Percentiles rank a stretch among this genome's conserved stretches.
Evolutionary conservation across 495 filamentous ascomycete genomes (phyloP).

Genomic region (Parmelia sp.): DNA sequence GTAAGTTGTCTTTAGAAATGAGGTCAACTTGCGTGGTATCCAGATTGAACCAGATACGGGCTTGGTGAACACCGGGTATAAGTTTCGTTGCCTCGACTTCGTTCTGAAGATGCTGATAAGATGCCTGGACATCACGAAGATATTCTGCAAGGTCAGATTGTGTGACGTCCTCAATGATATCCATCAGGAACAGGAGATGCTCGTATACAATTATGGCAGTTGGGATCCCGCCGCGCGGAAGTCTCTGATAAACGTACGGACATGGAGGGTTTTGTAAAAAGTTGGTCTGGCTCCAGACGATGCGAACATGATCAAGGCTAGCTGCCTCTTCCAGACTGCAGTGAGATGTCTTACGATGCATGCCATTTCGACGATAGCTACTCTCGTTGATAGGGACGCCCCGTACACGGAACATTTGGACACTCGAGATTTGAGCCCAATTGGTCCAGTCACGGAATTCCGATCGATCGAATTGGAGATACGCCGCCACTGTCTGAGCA

Average conservation of each 20-base stretch:
- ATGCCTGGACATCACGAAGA: constrained; percentile 26
- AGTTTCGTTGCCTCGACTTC: neutral
- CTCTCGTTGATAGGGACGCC: constrained; percentile 10
- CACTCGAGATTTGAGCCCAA: constrained; percentile 20
- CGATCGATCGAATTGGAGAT: constrained; percentile 11
- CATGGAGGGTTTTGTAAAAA: constrained; percentile 22
- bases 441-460: constrained; percentile 13
- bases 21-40: constrained; percentile 16
- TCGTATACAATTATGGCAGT: constrained; percentile 22
- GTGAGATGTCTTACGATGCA: constrained; percentile 13
- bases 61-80: constrained; percentile 13
- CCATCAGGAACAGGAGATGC: constrained; percentile 25
- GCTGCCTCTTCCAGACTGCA: constrained; percentile 20
- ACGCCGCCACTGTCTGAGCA: neutral
- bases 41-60: constrained; percentile 28
- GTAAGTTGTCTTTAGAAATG: constrained; percentile 19
- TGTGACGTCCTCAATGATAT: constrained; percentile 9
- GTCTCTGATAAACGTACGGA: constrained; percentile 15
- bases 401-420: constrained; percentile 22
- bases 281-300: constrained; percentile 28
- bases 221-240: constrained; percentile 20
- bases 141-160: constrained; percentile 24
- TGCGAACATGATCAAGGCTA: constrained; percentile 10
- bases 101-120: constrained; percentile 28
- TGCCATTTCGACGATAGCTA: constrained; percentile 23